Evolutionary conservation across 768 basidiomycete genomes (phyloP), one percentile per base, ranked within the genome.

Genomic region (Leucocoprinus leucothites): DNA sequence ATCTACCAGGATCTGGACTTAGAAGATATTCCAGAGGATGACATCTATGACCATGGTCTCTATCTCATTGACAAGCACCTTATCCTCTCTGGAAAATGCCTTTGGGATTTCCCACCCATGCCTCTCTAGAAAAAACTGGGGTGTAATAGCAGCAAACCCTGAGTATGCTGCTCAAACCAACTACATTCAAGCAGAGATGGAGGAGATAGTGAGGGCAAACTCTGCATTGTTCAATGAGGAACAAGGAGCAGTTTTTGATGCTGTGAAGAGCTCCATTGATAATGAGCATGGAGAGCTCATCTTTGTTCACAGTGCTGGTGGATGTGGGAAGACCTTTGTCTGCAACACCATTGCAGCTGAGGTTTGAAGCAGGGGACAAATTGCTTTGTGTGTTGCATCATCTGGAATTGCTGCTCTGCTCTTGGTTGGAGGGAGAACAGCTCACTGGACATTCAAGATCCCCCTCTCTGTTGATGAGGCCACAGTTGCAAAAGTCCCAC

Each of bases 31-130:
- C 14, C 11, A 9, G 16, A 38, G 7, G 56, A 70, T 1, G 73
- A 71, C 9, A 48, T 75, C 13, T 71, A 62, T 58, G 75, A 73
- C 55, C 77, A 74, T 71, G 78, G 77, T 5, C 74, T 73, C 2
- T 65, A 51, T 51, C 61, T 71, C 0, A 18, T 74, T 0, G 51
- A 72, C 13, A 51, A 64, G 9, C 40, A 67, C 11, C 62, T 74
- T 0, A 13, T n/a, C n/a, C n/a, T n/a, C n/a, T n/a, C 48, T 19
- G 52, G 64, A 9, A 59, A 62, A 19, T 51, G 60, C 0, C 61
- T 74, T 0, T 1, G 2, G 2, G 56, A 69, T 9, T 73, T 53
- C 31, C 61, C 65, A 1, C 42, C 62, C 0, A 76, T 77, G 74
- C 76, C 75, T 5, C 26, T 56, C 62, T 8, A 40, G 40, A 21